These are phyloP conservation scores for Moricandia arvensis DNA, from an alignment of 345 rosid species.

Conservation along the genomic window DNA sequence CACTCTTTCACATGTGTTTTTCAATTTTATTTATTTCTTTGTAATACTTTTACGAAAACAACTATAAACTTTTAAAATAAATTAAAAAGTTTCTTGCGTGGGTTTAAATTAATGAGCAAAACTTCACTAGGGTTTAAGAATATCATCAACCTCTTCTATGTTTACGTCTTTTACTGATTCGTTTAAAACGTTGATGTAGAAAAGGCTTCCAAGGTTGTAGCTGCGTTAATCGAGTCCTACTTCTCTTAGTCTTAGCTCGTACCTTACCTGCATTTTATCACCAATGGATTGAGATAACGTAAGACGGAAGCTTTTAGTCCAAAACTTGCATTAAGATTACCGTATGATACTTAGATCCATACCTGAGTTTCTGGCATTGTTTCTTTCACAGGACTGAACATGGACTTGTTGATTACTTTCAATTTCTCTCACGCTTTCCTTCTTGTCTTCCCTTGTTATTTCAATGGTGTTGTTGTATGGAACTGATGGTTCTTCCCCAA, in stretches of 20 bases:
- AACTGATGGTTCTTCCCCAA: conserved; percentile 14
- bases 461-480: conserved; percentile 18
- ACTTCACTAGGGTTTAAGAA: conserved; percentile 4
- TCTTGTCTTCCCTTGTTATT: conserved; percentile 22
- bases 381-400: conserved; percentile 12
- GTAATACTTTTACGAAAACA: conserved; percentile 10
- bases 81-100: neutral
- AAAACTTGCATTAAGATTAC: neutral
- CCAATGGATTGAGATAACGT: neutral
- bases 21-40: conserved; percentile 1
- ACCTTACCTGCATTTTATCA: conserved; percentile 43
- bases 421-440: conserved; percentile 32
- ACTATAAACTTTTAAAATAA: conserved; percentile 7
- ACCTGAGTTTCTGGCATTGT: conserved; percentile 31
- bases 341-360: conserved; percentile 3
- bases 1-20: conserved; percentile 9
- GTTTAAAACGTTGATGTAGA: conserved; percentile 51
- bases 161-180: conserved; percentile 32
- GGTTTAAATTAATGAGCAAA: conserved; percentile 15
- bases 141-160: conserved; percentile 14
- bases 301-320: neutral
- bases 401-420: conserved; percentile 25
- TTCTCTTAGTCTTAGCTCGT: conserved; percentile 37
- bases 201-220: conserved; percentile 43
- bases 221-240: conserved; percentile 23